Conservation (phyloP, 2,329 filamentous ascomycete species). For the Zarea fungicola region DNA sequence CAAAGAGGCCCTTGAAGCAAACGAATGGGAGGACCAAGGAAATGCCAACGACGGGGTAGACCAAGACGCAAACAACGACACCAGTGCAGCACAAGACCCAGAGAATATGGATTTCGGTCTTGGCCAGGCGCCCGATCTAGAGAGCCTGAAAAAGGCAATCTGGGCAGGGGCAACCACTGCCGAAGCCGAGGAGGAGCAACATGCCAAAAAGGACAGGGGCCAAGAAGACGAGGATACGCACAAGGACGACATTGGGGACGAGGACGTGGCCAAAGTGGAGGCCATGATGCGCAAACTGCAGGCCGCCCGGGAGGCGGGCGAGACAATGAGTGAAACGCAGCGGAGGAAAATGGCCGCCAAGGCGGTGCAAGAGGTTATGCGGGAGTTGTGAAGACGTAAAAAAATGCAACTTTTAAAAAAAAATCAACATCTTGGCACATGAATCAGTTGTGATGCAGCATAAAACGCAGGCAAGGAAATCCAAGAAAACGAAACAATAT, state of each 20-base stretch:
- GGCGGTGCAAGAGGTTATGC: slow-evolving; percentile 61
- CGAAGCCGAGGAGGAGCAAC: slow-evolving; percentile 16
- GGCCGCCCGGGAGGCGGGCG: slow-evolving; percentile 54
- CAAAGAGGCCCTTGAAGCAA: slow-evolving; percentile 58
- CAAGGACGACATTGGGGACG: slow-evolving; percentile 37
- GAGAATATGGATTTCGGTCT: slow-evolving; percentile 48
- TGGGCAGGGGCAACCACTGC: slow-evolving; percentile 34
- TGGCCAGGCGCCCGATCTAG: slow-evolving; percentile 48
- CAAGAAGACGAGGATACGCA: slow-evolving; percentile 12
- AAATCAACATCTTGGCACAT: neutral
- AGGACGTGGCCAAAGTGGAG: slow-evolving; percentile 55
- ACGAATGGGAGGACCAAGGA: slow-evolving; percentile 51
- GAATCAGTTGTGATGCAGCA: no score
- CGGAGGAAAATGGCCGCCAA: slow-evolving; percentile 55
- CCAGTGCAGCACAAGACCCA: slow-evolving; percentile 32
- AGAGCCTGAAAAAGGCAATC: slow-evolving; percentile 47
- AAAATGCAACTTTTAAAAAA: neutral
- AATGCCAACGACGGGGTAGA: slow-evolving; percentile 27
- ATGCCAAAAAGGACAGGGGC: neutral
- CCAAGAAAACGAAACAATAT: no score
- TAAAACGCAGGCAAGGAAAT: no score
- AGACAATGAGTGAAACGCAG: slow-evolving; percentile 56
- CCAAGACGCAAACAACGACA: slow-evolving; percentile 25
- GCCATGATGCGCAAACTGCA: slow-evolving; percentile 60
- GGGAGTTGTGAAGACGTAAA: slow-evolving; percentile 38